These are phyloP conservation scores for Claviceps pusilla DNA, from an alignment of 2,329 filamentous ascomycete genomes.

Conservation along the genomic window DNA sequence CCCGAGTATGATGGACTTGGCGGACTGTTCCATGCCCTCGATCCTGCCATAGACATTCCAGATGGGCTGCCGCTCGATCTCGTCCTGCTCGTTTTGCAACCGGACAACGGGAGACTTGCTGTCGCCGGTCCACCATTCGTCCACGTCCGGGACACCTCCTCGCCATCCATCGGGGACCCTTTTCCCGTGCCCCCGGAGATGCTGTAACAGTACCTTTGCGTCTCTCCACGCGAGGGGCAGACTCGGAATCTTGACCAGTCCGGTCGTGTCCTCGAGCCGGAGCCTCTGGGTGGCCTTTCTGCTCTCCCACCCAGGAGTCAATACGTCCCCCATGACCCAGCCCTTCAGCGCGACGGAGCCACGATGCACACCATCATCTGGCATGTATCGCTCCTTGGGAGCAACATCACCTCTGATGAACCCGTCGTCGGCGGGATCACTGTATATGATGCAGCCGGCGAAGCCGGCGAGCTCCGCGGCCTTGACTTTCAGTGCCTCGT, in stretches of 20 bases:
- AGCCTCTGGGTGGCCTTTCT: slow-evolving; percentile 50
- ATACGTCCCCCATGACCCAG: slow-evolving; percentile 77
- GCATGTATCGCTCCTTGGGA: slow-evolving; percentile 67
- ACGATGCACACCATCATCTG: slow-evolving; percentile 67
- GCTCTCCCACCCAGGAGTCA: slow-evolving; percentile 77
- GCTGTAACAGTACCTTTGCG: slow-evolving; percentile 62
- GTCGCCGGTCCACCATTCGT: slow-evolving; percentile 76
- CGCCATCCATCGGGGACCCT: slow-evolving; percentile 56
- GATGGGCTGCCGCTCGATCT: slow-evolving; percentile 66
- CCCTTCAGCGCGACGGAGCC: slow-evolving; percentile 67
- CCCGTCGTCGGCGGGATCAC: slow-evolving; percentile 73
- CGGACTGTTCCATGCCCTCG: slow-evolving; percentile 63
- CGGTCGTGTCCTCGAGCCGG: slow-evolving; percentile 53
- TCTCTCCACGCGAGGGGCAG: slow-evolving; percentile 82
- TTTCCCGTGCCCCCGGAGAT: slow-evolving; percentile 60
- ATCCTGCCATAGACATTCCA: slow-evolving; percentile 87
- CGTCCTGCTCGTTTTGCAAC: slow-evolving; percentile 76
- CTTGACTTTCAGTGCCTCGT: slow-evolving; percentile 71
- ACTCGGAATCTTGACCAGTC: slow-evolving; percentile 71
- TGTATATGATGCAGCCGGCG: slow-evolving; percentile 80
- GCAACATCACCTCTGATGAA: slow-evolving; percentile 58
- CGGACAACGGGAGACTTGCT: slow-evolving; percentile 60
- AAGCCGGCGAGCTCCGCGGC: slow-evolving; percentile 78
- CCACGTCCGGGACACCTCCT: slow-evolving; percentile 60
- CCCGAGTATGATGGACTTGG: slow-evolving; percentile 77